A percentile compares a stretch with the other conserved stretches of the same genome.
Conservation (phyloP, 805 yeast species). For the Ogataea philodendri region DNA sequence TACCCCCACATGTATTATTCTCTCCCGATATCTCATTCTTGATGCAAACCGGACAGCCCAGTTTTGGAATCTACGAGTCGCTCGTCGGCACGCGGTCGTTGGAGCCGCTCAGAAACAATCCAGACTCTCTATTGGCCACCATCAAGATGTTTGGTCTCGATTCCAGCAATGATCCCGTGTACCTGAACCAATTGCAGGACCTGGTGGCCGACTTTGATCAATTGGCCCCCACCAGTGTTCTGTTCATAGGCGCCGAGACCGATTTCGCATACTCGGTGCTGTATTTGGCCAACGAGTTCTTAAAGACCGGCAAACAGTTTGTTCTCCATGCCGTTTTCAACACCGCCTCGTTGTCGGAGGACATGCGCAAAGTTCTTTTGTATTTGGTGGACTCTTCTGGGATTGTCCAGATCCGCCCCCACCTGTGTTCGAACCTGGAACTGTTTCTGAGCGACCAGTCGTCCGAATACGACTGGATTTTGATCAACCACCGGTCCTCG, state of each 20-base stretch:
- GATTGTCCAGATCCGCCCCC: conserved; percentile 15
- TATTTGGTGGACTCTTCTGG: conserved; percentile 23
- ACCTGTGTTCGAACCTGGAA: conserved; percentile 7
- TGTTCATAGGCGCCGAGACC: conserved; percentile 18
- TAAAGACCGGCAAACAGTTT: conserved; percentile 13
- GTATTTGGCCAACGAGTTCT: conserved; percentile 18
- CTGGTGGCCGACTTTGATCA: conserved; percentile 6
- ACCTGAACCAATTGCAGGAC: conserved; percentile 2
- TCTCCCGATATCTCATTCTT: not conserved
- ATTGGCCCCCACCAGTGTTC: conserved; percentile 17
- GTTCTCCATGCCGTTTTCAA: conserved; percentile 19
- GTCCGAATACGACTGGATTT: conserved; percentile 17
- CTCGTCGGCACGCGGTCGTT: conserved; percentile 10
- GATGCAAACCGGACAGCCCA: not conserved
- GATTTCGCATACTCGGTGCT: conserved; percentile 27
- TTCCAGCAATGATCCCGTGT: conserved; percentile 5
- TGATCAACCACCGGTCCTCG: conserved; percentile 19
- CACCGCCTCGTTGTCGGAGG: conserved; percentile 3
- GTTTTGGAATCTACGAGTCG: conserved; percentile 1
- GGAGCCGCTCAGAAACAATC: conserved; percentile 17
- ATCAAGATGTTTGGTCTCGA: conserved; percentile 17
- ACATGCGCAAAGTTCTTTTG: conserved; percentile 13
- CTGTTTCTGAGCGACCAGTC: conserved; percentile 3
- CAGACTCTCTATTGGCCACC: conserved; percentile 22
- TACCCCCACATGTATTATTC: conserved; percentile 8